Conservation (phyloP, 371 early-diverging fungal species). For the Nematocida ironsii region DNA sequence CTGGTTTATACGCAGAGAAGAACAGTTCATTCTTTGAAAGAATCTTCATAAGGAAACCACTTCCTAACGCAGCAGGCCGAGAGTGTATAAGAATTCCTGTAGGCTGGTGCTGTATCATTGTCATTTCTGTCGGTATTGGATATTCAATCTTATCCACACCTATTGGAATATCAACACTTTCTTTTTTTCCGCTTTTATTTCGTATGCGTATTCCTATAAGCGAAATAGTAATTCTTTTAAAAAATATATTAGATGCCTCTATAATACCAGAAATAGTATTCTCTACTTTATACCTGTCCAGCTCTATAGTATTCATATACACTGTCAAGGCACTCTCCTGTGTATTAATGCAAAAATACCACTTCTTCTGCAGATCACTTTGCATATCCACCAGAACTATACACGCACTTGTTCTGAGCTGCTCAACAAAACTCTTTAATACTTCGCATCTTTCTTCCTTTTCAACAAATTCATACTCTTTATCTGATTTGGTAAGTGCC, state of each 20-base stretch:
- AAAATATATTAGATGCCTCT: constrained; percentile 12
- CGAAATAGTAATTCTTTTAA: not conserved
- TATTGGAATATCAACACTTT: constrained; percentile 17
- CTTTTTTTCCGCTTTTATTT: constrained; percentile 45
- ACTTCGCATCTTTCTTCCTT: constrained; percentile 34
- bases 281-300: not conserved
- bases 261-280: not conserved
- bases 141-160: constrained; percentile 3
- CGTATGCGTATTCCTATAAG: constrained; percentile 29
- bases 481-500: constrained; percentile 32
- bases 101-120: not conserved
- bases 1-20: not conserved
- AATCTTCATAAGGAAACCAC: constrained; percentile 8
- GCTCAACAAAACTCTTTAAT: constrained; percentile 4
- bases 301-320: not conserved
- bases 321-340: not conserved
- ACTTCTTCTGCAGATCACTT: not conserved
- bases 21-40: constrained; percentile 3
- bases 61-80: not conserved
- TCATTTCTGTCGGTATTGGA: constrained; percentile 9
- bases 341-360: constrained; percentile 15
- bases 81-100: not conserved
- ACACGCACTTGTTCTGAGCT: constrained; percentile 22
- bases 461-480: constrained; percentile 9
- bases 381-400: constrained; percentile 15